These are phyloP conservation scores for Trypanosoma vivax DNA, from an alignment of 208 protist species.

Conservation along the genomic window DNA sequence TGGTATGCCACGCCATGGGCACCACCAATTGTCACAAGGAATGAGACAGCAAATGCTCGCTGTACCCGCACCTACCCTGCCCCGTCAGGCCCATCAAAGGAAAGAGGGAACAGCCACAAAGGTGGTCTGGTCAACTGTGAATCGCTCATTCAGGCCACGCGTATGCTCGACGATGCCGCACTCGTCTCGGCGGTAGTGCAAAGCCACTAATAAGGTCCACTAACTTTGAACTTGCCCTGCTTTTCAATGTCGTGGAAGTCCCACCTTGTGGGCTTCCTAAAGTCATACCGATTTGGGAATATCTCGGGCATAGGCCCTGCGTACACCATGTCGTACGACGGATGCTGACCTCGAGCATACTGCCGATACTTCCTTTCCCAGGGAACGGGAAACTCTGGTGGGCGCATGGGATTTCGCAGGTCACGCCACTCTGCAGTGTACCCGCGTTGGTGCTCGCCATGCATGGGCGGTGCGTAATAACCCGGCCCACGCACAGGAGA, in stretches of 20 bases:
- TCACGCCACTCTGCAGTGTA: constrained; percentile 89
- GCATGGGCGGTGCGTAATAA: constrained; percentile 87
- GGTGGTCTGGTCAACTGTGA: no score
- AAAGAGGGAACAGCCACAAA: no score
- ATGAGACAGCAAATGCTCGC: no score
- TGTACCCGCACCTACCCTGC: no score
- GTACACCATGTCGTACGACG: constrained; percentile 89
- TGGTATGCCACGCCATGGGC: no score
- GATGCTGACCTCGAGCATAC: constrained; percentile 86
- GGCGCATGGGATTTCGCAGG: constrained; percentile 80
- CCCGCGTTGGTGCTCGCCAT: constrained; percentile 79
- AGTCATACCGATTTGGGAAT: constrained; percentile 81
- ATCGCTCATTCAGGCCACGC: no score
- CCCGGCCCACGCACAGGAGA: constrained; percentile 79
- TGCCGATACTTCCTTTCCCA: constrained; percentile 89
- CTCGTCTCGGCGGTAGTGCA: background rate
- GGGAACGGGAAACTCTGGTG: constrained; percentile 78
- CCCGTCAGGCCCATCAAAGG: no score
- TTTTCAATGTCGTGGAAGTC: constrained; percentile 88
- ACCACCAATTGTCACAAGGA: no score
- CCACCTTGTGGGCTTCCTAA: constrained; percentile 85
- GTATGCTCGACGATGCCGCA: no score
- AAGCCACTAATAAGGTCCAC: constrained; percentile 65
- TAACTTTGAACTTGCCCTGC: constrained; percentile 82
- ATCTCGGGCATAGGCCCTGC: constrained; percentile 89